Conservation (phyloP, 2,329 filamentous ascomycete genomes). For the Trichoderma sp. region DNA sequence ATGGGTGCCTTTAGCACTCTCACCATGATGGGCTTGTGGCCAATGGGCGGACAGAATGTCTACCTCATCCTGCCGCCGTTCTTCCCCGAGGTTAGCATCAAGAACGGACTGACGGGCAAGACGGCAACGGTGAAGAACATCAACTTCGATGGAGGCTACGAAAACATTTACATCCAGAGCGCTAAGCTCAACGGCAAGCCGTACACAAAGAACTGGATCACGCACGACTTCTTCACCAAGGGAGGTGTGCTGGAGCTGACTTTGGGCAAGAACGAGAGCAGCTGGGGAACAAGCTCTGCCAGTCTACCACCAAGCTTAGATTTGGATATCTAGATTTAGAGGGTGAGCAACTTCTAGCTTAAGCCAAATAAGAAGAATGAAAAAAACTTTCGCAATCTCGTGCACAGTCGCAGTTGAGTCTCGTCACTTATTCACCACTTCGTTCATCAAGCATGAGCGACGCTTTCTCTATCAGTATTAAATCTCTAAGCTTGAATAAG, state of each 20-base stretch:
- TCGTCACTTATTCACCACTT: background rate
- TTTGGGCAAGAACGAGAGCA: slow-evolving; percentile 50
- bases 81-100: slow-evolving; percentile 44
- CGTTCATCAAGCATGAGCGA: background rate
- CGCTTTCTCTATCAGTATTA: background rate
- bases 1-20: slow-evolving; percentile 53
- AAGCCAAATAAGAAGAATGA: background rate
- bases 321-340: background rate
- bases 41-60: slow-evolving; percentile 51
- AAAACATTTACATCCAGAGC: slow-evolving; percentile 56
- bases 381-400: background rate
- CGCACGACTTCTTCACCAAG: slow-evolving; percentile 57
- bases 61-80: slow-evolving; percentile 52
- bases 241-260: slow-evolving; percentile 56
- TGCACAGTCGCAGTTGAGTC: background rate
- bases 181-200: slow-evolving; percentile 53
- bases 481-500: background rate
- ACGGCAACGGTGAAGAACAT: slow-evolving; percentile 31
- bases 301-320: slow-evolving; percentile 10
- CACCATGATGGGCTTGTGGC: slow-evolving; percentile 52
- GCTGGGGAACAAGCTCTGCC: slow-evolving; percentile 4
- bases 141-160: slow-evolving; percentile 42
- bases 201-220: slow-evolving; percentile 58
- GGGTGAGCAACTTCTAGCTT: background rate
- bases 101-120: slow-evolving; percentile 27